A percentile compares a stretch with the other conserved stretches of the same genome.
phyloP scores from a whole-genome alignment of 2,329 filamentous ascomycete species.

The Ceratocystis alfenasii region DNA sequence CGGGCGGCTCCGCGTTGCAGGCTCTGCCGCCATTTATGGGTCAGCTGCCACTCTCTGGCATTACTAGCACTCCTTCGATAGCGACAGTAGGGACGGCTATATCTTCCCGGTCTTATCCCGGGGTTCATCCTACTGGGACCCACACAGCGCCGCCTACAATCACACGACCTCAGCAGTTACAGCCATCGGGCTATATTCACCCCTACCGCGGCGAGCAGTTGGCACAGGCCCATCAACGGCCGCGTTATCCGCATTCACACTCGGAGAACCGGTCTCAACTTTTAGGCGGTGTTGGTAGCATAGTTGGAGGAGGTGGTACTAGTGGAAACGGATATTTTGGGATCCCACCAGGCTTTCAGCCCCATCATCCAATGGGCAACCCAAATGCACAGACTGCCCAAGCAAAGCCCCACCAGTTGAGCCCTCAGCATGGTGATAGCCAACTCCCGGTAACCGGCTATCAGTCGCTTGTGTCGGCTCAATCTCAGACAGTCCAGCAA shows the following conservation, averaged over 20 bases:
- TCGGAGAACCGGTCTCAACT: not conserved
- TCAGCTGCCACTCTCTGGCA: not conserved
- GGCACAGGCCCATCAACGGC: not conserved
- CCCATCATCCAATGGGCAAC: not conserved
- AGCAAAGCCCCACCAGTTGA: not conserved
- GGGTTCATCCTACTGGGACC: not conserved
- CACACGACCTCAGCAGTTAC: not conserved
- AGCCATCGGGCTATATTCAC: not conserved
- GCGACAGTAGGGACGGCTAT: not conserved
- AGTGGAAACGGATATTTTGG: not conserved
- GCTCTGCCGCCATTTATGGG: not conserved
- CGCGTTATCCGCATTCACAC: not conserved
- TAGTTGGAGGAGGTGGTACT: not conserved
- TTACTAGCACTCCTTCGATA: not conserved
- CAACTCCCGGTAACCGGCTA: not conserved
- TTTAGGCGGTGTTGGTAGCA: not conserved
- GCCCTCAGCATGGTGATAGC: not conserved
- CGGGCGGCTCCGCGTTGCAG: not conserved
- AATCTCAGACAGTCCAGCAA: not conserved
- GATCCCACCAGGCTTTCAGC: not conserved
- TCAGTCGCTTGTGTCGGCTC: not conserved
- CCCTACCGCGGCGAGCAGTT: not conserved
- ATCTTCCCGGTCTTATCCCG: not conserved
- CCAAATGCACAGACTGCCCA: not conserved
- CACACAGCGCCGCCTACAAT: slow-evolving; percentile 1